Evolutionary conservation across 805 yeast genomes (phyloP).

Genomic region (Kuraishia capsulata): DNA sequence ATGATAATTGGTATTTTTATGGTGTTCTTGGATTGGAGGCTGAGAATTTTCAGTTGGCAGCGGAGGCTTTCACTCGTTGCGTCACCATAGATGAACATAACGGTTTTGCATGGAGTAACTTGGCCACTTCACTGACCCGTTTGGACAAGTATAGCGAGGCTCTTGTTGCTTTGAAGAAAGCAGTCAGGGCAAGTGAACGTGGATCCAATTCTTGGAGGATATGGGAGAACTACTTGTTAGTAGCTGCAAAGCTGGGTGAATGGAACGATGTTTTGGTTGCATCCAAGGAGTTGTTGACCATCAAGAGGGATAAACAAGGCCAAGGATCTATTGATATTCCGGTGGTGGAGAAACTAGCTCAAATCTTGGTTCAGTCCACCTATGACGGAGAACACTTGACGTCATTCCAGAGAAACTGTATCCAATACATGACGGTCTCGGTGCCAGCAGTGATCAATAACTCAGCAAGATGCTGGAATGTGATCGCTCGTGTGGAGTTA

Average conservation of each 20-base stretch:
- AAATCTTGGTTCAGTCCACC: constrained; percentile 44
- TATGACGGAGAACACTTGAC: constrained; percentile 37
- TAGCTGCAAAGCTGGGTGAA: constrained; percentile 72
- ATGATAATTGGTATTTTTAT: constrained; percentile 84
- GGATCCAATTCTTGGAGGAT: constrained; percentile 75
- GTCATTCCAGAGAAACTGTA: constrained; percentile 59
- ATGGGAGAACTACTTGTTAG: constrained; percentile 79
- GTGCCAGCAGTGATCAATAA: constrained; percentile 65
- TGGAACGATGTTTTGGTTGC: constrained; percentile 87
- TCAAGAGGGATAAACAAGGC: constrained; percentile 38
- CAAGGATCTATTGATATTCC: constrained; percentile 68
- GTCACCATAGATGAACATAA: constrained; percentile 76
- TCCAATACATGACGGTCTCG: constrained; percentile 60
- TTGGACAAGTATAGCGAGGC: constrained; percentile 67
- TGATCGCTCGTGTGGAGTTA: constrained; percentile 74
- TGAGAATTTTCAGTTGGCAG: constrained; percentile 62
- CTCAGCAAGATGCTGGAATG: constrained; percentile 66
- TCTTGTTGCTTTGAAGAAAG: constrained; percentile 73
- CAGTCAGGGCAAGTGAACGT: constrained; percentile 59
- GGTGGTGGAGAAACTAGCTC: constrained; percentile 64
- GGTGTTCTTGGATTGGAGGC: constrained; percentile 85
- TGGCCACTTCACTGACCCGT: constrained; percentile 70
- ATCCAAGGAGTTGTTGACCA: constrained; percentile 48
- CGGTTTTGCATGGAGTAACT: constrained; percentile 83
- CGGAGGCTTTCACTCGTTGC: constrained; percentile 89